phyloP scores from a whole-genome alignment of 495 filamentous ascomycete species.

The Chaetomidium leptoderma region DNA sequence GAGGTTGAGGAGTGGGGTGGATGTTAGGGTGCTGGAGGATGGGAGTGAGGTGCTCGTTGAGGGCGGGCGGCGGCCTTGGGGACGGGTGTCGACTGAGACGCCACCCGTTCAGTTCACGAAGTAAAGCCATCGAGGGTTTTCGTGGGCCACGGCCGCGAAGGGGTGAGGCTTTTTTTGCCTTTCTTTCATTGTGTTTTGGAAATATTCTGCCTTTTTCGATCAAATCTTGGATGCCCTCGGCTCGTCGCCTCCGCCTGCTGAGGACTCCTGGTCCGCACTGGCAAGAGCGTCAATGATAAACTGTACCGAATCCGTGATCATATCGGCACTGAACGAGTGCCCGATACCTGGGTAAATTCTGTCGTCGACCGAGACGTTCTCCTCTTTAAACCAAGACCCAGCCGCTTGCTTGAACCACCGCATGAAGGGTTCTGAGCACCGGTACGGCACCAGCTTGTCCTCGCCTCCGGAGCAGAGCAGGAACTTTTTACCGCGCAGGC shows the following conservation, averaged over 20 bases:
- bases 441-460: constrained; percentile 84
- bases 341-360: constrained; percentile 66
- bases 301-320: constrained; percentile 65
- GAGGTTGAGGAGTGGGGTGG: constrained; percentile 33
- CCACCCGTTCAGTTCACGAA: too few species aligned
- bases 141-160: too few species aligned
- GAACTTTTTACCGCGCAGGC: constrained; percentile 68
- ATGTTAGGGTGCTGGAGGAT: constrained; percentile 20
- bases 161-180: neutral
- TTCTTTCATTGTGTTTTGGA: neutral
- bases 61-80: constrained; percentile 34
- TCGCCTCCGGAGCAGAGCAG: constrained; percentile 68
- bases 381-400: constrained; percentile 54
- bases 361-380: constrained; percentile 61
- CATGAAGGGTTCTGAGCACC: constrained; percentile 63
- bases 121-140: too few species aligned
- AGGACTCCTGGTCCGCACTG: constrained; percentile 19
- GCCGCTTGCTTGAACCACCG: constrained; percentile 62
- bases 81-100: neutral
- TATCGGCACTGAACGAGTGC: constrained; percentile 67
- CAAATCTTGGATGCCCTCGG: constrained; percentile 25
- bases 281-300: constrained; percentile 57
- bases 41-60: constrained; percentile 36
- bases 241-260: neutral
- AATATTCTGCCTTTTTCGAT: neutral